Evolutionary conservation across 2,329 filamentous ascomycete genomes (phyloP).

Genomic region (Chaetomiaceae sp.): DNA sequence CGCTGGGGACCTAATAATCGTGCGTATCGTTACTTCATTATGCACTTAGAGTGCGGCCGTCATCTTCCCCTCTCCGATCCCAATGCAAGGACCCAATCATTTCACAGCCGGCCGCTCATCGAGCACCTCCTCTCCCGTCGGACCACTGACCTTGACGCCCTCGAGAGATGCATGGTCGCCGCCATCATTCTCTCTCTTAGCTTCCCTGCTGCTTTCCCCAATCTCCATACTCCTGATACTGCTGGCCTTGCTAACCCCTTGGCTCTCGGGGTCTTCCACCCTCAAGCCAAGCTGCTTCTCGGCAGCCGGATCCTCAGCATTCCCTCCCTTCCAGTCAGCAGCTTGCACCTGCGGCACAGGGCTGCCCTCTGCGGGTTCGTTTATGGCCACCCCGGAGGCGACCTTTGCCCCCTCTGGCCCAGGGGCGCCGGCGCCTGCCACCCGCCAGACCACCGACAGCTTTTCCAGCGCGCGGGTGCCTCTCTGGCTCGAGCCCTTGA

Average conservation of each 20-base stretch:
- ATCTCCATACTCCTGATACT: conserved; percentile 48
- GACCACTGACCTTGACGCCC: conserved; percentile 30
- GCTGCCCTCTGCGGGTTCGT: conserved; percentile 61
- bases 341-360: conserved; percentile 64
- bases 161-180: conserved; percentile 25
- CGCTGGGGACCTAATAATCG: too few species aligned
- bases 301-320: conserved; percentile 41
- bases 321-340: conserved; percentile 69
- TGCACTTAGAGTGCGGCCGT: too few species aligned
- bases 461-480: conserved; percentile 77
- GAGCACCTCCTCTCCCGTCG: conserved; percentile 25
- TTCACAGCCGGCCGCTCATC: conserved; percentile 9
- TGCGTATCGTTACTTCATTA: too few species aligned
- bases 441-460: conserved; percentile 79
- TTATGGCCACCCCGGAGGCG: conserved; percentile 41
- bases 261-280: conserved; percentile 59
- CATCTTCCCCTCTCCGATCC: too few species aligned
- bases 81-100: too few species aligned
- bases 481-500: conserved; percentile 82
- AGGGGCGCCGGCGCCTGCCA: conserved; percentile 29
- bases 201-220: background rate
- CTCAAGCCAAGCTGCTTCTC: conserved; percentile 66
- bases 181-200: conserved; percentile 3
- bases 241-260: conserved; percentile 65
- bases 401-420: conserved; percentile 16